Base-by-base conservation (phyloP, 2,329 filamentous ascomycete species). In the Metarhizium album region DNA sequence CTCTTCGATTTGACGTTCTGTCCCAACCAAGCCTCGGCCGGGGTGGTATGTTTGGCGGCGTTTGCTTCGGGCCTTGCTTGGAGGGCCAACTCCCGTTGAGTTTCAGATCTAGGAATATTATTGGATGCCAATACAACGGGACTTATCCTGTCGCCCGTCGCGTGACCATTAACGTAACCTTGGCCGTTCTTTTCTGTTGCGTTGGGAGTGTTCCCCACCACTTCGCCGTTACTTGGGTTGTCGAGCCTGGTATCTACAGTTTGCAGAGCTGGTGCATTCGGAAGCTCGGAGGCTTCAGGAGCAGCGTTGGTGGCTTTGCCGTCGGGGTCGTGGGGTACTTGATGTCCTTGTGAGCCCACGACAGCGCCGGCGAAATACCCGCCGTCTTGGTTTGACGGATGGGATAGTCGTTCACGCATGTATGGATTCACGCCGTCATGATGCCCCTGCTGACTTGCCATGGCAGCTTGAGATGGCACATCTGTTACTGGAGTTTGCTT, bases 371-470 rank as follows among this genome's bases (percentile, higher is more conserved):
- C 52, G 52, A 58, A 56, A 42, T 57, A 55, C 20, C 51, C 50
- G 24, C 11, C 49, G 16, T 52, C 47, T 31, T 52, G 49, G 13
- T 57, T 55, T 8, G 58, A 47, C 42, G 55, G 42, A 3, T 58
- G 55, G 8, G 52, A 49, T 13, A 71, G 55, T 0, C 73, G 69
- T 57, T 76, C 69, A 55, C 67, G 73, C 31, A 72, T 79, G 55
- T 81, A 80, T 2, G 77, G 78, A 57, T 82, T 81, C 38, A 80
- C 68, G 6, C 78, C 76, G 53, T 81, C 78, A 55, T 76, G 65
- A 52, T 70, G 66, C 2, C 75, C 78, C 53, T 76, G 70, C 52
- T 74, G 66, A 56, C 72, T 70, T 52, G 78, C 70, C 46, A 77
- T 62, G 49, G 72, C 71, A 8, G 75, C 78, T 50, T 75, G 68